Evolutionary conservation across 2,329 filamentous ascomycete genomes (phyloP), one percentile per base, ranked within the genome.

Genomic region (Botryotinia globosa): DNA sequence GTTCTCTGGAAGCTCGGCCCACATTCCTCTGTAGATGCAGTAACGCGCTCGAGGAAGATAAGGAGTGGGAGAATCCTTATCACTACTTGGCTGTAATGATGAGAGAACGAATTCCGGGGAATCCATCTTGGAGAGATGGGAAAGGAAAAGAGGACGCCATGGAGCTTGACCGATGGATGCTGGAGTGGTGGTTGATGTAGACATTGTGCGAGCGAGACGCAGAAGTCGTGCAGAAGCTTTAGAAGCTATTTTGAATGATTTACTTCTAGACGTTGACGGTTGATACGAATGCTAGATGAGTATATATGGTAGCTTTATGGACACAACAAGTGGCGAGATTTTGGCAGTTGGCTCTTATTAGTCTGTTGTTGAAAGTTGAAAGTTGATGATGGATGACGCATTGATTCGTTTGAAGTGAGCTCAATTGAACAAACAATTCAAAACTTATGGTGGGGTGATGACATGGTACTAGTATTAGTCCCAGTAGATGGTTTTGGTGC

Each of bases 1-100:
- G 82, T 94, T 93, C 69, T 85, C 85, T 6, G 91, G 90, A 1
- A 97, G 85, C 72, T 87, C 86, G 0, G 90, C 90, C 89, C 92
- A 97, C 83, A 97, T 90, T 77, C 94, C 94, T 74, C 95, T 91
- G 83, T 90, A 95, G 79, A 97, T 89, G 82, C 94, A 96, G 78
- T 89, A 94, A 70, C 94, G 89, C 14, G 89, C 91, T 71, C 93
- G 88, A 1, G 90, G 82, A 6, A 80, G 65, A 62, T 77, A 80
- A 5, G 77, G 78, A 5, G 76, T 81, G 0, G 86, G 84, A 2
- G 85, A 76, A 56, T 75, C 75, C 56, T 75, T 73, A 25, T 75
- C 73, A 29, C 80, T 80, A 45, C 78, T 68, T 25, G 76, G 74
- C 39, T 85, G 82, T 58, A 89, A 81, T 5, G 87, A 88, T 12